Evolutionary conservation across 495 filamentous ascomycete species (phyloP), one percentile per base, ranked within the genome.

Genomic region (Penicillium nucicola): DNA sequence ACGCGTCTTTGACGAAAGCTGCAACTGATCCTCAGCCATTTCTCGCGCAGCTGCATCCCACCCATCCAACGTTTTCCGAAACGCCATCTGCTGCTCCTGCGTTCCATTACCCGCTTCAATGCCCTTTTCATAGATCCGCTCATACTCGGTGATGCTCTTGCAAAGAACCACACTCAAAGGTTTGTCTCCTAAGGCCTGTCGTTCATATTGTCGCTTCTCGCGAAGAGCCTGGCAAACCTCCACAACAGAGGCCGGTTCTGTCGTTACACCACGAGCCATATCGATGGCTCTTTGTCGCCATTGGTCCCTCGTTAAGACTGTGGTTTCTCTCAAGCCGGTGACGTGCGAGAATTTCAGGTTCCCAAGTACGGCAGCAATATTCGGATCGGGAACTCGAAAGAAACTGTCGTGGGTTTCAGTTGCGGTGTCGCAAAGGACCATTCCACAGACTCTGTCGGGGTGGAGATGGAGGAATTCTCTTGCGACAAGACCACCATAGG

Each of bases 401-500:
- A 68, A 66, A 44, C 65, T 58, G 38, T 50, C 48, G 17, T 64
- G 57, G 13, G 65, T 64, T 37, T 76, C 75, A 2, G 68, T 68
- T 11, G 70, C 55, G 36, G 58, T 63, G 14, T 77, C 73, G 1
- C 50, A 55, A 3, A 77, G 60, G 2, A 77, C 71, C 59, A 77
- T 67, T 1, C 73, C 75, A 2, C 44, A 56, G 4, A 76, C 61
- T 8, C 63, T 52, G 13, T 52, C 47, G 3, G 53, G 48, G 22
- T 67, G 58, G 0, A 68, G 31, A 31, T 77, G 67, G 14, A 79
- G 53, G 47, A 72, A 79, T 42, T 73, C 68, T 9, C 77, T 69
- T 15, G 74, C 75, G 36, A 82, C 62, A 32, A 77, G 70, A 4
- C 69, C 78, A 11, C 78, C 78, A 38, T 78, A 82, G 19, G 75